phyloP scores from a whole-genome alignment of 2,329 filamentous ascomycete genomes.

The Aspergillus sojae region DNA sequence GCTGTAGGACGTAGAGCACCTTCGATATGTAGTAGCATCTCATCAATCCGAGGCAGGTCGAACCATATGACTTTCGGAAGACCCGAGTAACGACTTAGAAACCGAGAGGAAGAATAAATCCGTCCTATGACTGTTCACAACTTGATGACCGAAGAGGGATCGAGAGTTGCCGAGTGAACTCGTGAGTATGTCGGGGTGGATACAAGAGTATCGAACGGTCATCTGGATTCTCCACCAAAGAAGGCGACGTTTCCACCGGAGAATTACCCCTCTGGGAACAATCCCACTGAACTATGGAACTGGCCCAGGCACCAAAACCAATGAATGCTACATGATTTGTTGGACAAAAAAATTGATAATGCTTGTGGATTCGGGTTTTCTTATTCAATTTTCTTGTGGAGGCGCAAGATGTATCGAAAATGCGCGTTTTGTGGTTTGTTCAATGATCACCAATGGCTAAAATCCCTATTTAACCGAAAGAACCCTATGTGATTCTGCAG shows the following conservation, averaged over 20 bases:
- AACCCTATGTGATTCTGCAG: background rate
- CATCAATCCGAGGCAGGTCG: background rate
- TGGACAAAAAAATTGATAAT: background rate
- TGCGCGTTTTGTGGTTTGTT: background rate
- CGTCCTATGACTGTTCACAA: background rate
- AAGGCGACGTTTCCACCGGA: slow-evolving; percentile 25
- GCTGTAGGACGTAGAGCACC: background rate
- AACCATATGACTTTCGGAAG: background rate
- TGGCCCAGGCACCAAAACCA: background rate
- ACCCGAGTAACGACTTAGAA: background rate
- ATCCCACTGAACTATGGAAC: background rate
- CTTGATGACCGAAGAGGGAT: background rate
- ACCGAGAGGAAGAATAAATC: background rate
- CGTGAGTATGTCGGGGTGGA: background rate
- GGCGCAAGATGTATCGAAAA: background rate
- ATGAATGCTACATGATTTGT: background rate
- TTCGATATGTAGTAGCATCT: background rate
- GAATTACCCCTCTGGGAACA: slow-evolving; percentile 27
- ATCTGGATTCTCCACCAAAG: slow-evolving; percentile 26
- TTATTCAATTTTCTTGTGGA: background rate
- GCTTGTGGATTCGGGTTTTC: background rate
- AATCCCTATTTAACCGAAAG: slow-evolving; percentile 3
- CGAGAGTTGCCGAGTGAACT: background rate
- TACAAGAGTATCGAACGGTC: background rate
- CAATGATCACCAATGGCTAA: background rate